These are phyloP conservation scores for Phytophthora agathidicida DNA, from an alignment of 352 stramenopile genomes.

Conservation along the genomic window DNA sequence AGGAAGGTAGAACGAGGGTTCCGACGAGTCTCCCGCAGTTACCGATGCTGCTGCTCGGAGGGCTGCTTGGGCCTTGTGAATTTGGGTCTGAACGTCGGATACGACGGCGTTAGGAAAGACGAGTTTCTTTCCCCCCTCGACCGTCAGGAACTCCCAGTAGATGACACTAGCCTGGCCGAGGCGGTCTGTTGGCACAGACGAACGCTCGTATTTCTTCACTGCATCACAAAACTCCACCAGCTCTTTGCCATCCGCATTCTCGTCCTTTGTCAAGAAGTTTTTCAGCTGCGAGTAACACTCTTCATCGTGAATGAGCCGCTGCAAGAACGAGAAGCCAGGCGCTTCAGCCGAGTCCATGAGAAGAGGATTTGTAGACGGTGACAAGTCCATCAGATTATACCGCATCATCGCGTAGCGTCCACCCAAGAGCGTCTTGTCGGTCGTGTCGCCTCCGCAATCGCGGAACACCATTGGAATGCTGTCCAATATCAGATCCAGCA, in stretches of 20 bases:
- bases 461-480: constrained; percentile 89
- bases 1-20: constrained; percentile 33
- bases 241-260: constrained; percentile 59
- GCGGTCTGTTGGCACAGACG: constrained; percentile 68
- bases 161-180: constrained; percentile 79
- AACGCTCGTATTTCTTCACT: constrained; percentile 85
- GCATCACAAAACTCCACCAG: constrained; percentile 84
- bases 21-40: constrained; percentile 10
- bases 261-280: constrained; percentile 70
- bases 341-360: constrained; percentile 69
- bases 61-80: constrained; percentile 64
- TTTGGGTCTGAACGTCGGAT: constrained; percentile 60
- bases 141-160: constrained; percentile 84
- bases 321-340: constrained; percentile 84
- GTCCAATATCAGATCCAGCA: constrained; percentile 84
- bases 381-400: constrained; percentile 72
- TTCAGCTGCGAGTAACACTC: constrained; percentile 88
- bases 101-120: constrained; percentile 64
- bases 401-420: constrained; percentile 81
- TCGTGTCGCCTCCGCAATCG: constrained; percentile 85
- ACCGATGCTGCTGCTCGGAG: constrained; percentile 24
- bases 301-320: constrained; percentile 88
- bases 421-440: constrained; percentile 85
- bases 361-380: constrained; percentile 49
- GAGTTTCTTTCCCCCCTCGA: constrained; percentile 64